Base-by-base conservation (phyloP, 225 moss, liverwort and hornwort species). In the Polytrichum formosum region DNA sequence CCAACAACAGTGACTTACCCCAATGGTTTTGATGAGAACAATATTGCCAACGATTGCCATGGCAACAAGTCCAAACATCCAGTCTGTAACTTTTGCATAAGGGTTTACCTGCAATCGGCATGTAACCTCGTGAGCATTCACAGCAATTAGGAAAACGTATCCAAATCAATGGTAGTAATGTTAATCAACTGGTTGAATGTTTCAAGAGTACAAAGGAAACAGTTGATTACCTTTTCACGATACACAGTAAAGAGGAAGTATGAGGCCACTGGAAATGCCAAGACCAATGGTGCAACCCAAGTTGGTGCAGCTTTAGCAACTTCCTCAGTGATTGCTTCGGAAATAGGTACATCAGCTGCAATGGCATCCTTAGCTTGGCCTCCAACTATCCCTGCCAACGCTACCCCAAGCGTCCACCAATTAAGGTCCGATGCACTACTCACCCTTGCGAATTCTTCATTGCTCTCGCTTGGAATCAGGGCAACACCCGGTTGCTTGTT, bases 21-120 rank as follows among this genome's bases (percentile, higher is more conserved):
- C 97, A 73, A 92, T 72, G 18, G 92, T 87, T 28, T 88, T 85
- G 74, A 90, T 91, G 56, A 92, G 86, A 27, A 94, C 82, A 70
- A 97, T 78, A 73, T 97, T 97, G 70, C 91, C 91, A 17, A 92
- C 68, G 53, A 97, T 97, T 20, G 85, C 86, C 66, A 87, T 71
- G 55, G 91, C 85, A 61, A 90, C 77, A 18, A 94, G 65, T 75
- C 94, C 92, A 28, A 94, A 94, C 82, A 90, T 67, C 97, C 97
- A 94, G 67, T 97, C 94, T 1, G 92, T 85, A n/a, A 94, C 70
- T 72, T 79, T 91, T 0, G 97, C 94, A 31, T 81, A 79, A 21
- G 93, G 89, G 68, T 93, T 88, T 35, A 94, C 90, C 94, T 94
- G 85, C 73, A 84, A 58, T 46, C 10, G 46, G 46, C 46, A 46